Base-by-base conservation (phyloP, 257 asterid species). In the Paraleonurus japonicus region DNA sequence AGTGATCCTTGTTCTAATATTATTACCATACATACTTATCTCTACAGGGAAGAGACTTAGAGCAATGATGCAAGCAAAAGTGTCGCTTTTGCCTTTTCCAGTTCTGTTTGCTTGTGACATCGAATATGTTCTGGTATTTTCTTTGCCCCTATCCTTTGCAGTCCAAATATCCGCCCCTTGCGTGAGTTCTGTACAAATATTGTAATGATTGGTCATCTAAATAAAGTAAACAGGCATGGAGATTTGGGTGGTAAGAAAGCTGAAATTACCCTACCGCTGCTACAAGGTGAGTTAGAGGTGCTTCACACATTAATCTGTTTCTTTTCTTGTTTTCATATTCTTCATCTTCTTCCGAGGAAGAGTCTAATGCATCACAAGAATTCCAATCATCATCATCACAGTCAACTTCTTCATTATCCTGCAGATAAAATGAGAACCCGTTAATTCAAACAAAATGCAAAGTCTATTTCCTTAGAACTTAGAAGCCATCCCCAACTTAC, bases 1-100 rank as follows among this genome's bases (percentile, higher is more conserved):
- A 45, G 47, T 41, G 37, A 76, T 43, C 28, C 11, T 0, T 45
- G 65, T 17, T 45, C 47, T 27, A 26, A 13, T 54, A 47, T 37
- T 50, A 61, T 48, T 45, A 72, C 11, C 4, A 58, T 39, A 85
- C 96, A 37, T 85, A 94, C 99, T 83, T 91, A 82, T 85, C 85
- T 78, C 99, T 82, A 55, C 99, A 89, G 50, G 99, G 96, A 51
- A 88, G 88, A 82, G 93, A 88, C 81, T 94, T 88, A n/a, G 10
- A 98, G 98, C 76, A 94, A 72, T 10, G 96, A 85, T 62, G 96
- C 99, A 75, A 94, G 90, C 67, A 91, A 78, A 73, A 94, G 97
- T 33, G 90, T 83, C 70, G 93, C 85, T 80, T 94, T 94, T 76
- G 98, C 99, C 82, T 82, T 88, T 74, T 88, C 98, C 79, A 91